Evolutionary conservation across 2,329 filamentous ascomycete genomes (phyloP).

Genomic region (Dothideomycetidae sp.): DNA sequence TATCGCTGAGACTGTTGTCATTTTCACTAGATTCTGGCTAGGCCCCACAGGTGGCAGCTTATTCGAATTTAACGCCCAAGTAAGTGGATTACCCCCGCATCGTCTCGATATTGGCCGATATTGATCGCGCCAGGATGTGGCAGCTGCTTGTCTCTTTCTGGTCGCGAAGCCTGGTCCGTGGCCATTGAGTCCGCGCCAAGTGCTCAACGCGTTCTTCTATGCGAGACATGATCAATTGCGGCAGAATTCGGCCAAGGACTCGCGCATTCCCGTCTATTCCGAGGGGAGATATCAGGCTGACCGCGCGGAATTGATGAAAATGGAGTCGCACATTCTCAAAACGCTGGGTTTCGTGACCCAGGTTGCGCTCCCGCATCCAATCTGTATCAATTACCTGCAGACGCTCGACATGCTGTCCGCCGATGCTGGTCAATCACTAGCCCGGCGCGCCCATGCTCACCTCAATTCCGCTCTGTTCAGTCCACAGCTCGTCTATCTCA

Average conservation of each 20-base stretch:
- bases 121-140: constrained; percentile 61
- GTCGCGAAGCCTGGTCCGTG: constrained; percentile 67
- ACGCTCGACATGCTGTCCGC: constrained; percentile 55
- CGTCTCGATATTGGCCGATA: no score
- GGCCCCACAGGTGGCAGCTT: constrained; percentile 37
- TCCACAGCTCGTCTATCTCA: constrained; percentile 79
- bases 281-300: constrained; percentile 57
- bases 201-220: constrained; percentile 61
- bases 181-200: constrained; percentile 61
- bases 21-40: constrained; percentile 72
- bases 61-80: constrained; percentile 39
- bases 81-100: constrained; percentile 13
- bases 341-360: constrained; percentile 70
- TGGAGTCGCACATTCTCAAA: constrained; percentile 64
- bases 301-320: constrained; percentile 50
- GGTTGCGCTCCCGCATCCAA: constrained; percentile 69
- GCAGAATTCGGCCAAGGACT: constrained; percentile 40
- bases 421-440: constrained; percentile 37
- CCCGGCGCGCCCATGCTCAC: constrained; percentile 54
- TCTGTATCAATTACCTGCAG: constrained; percentile 86
- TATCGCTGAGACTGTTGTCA: constrained; percentile 70
- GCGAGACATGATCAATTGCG: constrained; percentile 32
- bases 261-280: constrained; percentile 35
- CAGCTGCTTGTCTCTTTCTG: constrained; percentile 68
- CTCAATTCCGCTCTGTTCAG: constrained; percentile 78